These are phyloP conservation scores for Starmerella vaccinii DNA, from an alignment of 805 yeast species.

Conservation along the genomic window DNA sequence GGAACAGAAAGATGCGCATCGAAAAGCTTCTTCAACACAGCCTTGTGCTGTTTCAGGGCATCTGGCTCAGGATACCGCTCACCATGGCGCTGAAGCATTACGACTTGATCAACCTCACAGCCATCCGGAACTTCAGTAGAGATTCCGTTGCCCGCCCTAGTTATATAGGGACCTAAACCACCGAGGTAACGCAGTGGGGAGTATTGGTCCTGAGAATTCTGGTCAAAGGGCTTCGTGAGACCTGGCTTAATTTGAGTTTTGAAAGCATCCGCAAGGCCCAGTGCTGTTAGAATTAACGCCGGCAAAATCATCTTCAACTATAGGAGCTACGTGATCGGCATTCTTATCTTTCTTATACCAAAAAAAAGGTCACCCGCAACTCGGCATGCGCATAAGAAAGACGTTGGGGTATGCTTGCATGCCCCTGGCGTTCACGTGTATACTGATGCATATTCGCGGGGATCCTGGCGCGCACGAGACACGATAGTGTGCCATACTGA, in stretches of 20 bases:
- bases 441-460: too few species aligned
- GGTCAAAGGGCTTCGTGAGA: conserved; percentile 14
- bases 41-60: conserved; percentile 17
- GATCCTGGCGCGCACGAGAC: too few species aligned
- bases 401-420: neutral
- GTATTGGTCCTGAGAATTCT: conserved; percentile 34
- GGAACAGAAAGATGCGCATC: conserved; percentile 1
- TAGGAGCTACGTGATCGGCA: neutral
- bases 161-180: conserved; percentile 43
- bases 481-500: too few species aligned
- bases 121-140: conserved; percentile 39
- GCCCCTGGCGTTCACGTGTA: neutral
- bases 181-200: conserved; percentile 39
- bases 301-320: neutral
- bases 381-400: neutral
- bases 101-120: conserved; percentile 43
- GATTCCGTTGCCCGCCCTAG: conserved; percentile 41
- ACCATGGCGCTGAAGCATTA: conserved; percentile 43
- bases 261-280: neutral
- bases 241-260: neutral
- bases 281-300: neutral
- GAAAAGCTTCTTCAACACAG: conserved; percentile 22
- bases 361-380: neutral
- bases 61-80: conserved; percentile 38
- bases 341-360: neutral